These are phyloP conservation scores for Niveomyces coronatus DNA, from an alignment of 2,329 filamentous ascomycete species.

Conservation along the genomic window DNA sequence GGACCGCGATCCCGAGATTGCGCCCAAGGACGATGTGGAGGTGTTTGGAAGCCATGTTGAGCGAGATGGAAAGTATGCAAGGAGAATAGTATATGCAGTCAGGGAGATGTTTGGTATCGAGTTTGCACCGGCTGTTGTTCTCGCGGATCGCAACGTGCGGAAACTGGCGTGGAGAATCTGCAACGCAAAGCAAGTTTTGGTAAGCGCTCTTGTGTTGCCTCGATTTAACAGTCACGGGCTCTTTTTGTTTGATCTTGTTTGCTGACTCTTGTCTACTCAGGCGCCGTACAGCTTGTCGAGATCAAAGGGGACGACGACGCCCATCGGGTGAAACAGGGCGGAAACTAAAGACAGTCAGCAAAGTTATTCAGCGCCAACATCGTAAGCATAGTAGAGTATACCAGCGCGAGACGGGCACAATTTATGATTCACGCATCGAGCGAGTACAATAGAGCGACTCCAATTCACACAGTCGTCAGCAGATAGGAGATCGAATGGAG, in stretches of 20 bases:
- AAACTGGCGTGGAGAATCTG: slow-evolving; percentile 92
- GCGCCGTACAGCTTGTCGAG: slow-evolving; percentile 63
- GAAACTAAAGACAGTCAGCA: background rate
- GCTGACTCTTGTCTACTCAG: slow-evolving; percentile 27
- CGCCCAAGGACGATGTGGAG: slow-evolving; percentile 69
- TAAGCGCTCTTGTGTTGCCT: slow-evolving; percentile 39
- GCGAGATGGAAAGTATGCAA: slow-evolving; percentile 78
- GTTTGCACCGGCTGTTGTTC: slow-evolving; percentile 84
- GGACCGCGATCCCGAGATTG: slow-evolving; percentile 83
- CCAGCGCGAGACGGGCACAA: too few relatives aligned
- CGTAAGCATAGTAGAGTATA: too few relatives aligned
- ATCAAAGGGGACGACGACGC: slow-evolving; percentile 53
- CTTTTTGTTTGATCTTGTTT: background rate
- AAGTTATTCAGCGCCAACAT: too few relatives aligned
- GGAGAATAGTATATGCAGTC: slow-evolving; percentile 85
- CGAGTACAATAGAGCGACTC: too few relatives aligned
- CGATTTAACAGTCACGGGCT: too few relatives aligned
- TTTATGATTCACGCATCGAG: too few relatives aligned
- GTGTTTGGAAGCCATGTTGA: slow-evolving; percentile 78
- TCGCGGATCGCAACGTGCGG: slow-evolving; percentile 79
- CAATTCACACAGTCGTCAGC: too few relatives aligned
- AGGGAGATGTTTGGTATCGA: slow-evolving; percentile 97
- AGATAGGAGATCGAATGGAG: too few relatives aligned
- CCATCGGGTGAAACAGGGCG: slow-evolving; percentile 23
- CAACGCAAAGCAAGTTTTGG: slow-evolving; percentile 90